Evolutionary conservation across 2,329 filamentous ascomycete species (phyloP), one percentile per base, ranked within the genome.

Genomic region (Cordyceps tenuipes): DNA sequence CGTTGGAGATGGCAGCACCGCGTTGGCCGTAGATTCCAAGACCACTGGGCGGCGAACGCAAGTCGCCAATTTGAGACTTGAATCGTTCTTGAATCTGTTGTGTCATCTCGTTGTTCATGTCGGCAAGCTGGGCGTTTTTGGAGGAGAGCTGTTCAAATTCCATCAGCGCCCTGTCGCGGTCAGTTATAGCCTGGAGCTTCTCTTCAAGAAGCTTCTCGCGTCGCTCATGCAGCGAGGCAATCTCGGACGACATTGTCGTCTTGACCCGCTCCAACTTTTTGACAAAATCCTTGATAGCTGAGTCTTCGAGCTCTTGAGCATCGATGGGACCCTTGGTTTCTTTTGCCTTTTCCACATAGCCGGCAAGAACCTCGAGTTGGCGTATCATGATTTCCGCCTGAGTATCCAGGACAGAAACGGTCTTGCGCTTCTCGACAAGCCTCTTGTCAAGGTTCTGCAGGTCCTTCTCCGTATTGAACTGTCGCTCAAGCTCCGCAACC

Each of bases 311-410:
- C 66, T 90, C 87, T 17, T 84, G 83, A 34, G 93, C 79, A 67
- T 97, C 90, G 62, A 97, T 79, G 6, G 90, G 86, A 58, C 88
- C 85, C 68, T 89, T 89, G 51, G 83, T 89, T 64, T 90, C 87
- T 75, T 96, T 97, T 59, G 91, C 91, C 57, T 84, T 85, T 70
- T 93, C 89, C 21, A 97, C 85, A 70, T 94, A 93, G 50, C 92
- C 90, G 4, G 91, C 92, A 68, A 97, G 82, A 43, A 93, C 88
- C 69, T 96, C 91, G 19, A 97, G 79, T 72, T 97, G 91, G 46
- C 90, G 88, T 68, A 97, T 90, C 75, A 96, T 93, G 72, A 97
- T 92, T 74, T 97, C 93, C 55, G 91, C 91, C 73, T 97, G 91
- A 0, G 92, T 93, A 71, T 97, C 93, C 56, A 97, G 79, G 19